phyloP scores from a whole-genome alignment of 441 rosid genomes.

The Theobroma grandiflorum region DNA sequence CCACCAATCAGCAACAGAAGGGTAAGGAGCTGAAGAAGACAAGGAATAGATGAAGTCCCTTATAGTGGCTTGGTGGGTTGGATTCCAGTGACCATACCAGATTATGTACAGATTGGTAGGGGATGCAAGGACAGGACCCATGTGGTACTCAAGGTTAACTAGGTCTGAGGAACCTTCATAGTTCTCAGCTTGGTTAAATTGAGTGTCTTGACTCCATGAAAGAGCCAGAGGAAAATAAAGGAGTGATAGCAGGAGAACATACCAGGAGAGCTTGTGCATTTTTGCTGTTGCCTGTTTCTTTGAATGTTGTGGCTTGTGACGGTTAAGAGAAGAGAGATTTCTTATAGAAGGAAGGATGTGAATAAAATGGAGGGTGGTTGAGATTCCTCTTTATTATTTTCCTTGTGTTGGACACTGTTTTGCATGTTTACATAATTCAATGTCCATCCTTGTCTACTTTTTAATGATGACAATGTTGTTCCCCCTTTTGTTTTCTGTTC shows the following conservation, averaged over 20 bases:
- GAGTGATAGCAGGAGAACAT: constrained; percentile 32
- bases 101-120: constrained; percentile 56
- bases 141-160: constrained; percentile 60
- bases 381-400: constrained; percentile 36
- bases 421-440: constrained; percentile 38
- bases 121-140: constrained; percentile 72
- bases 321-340: constrained; percentile 6
- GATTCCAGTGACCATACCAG: constrained; percentile 76
- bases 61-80: constrained; percentile 54
- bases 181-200: constrained; percentile 42
- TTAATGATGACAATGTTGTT: constrained; percentile 31
- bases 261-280: constrained; percentile 33
- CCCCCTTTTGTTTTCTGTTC: constrained; percentile 18
- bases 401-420: constrained; percentile 25
- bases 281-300: background rate
- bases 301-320: constrained; percentile 17
- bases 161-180: constrained; percentile 68
- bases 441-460: constrained; percentile 32
- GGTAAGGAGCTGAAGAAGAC: constrained; percentile 52
- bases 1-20: constrained; percentile 78
- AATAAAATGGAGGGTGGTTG: constrained; percentile 16
- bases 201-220: constrained; percentile 33
- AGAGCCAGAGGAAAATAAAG: constrained; percentile 28
- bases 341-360: constrained; percentile 25
- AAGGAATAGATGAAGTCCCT: constrained; percentile 64